Evolutionary conservation across 306 rosid species (phyloP), one percentile per base, ranked within the genome.

Genomic region (Boehmeria nivea): DNA sequence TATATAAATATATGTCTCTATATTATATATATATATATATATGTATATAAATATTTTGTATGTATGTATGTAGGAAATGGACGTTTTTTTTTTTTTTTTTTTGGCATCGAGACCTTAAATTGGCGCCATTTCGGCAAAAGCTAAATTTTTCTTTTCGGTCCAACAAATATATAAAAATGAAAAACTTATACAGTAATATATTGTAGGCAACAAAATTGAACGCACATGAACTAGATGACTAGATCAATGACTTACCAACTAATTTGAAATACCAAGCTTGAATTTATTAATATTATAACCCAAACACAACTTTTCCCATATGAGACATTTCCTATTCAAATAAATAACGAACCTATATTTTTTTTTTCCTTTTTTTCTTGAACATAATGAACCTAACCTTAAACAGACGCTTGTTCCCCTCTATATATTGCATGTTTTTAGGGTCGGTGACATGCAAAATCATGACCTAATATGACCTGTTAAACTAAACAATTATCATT

Each of bases 61-160:
- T n/a, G n/a, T n/a, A n/a, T n/a, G n/a, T n/a, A n/a, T n/a, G n/a
- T n/a, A n/a, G n/a, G n/a, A n/a, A n/a, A n/a, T 39, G 20, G 26
- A 27, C 20, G 14, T 55, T 24, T 67, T 46, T 58, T 57, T 66
- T 68, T 54, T 12, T 49, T 25, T 68, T 44, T 62, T 57, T 66
- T 72, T 48, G 56, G 75, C 76, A 76, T 81, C 75, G 85, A 81
- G 79, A 73, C 87, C 85, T 66, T 63, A 65, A 78, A 75, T 78
- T 70, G n/a, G 24, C 71, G 61, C 73, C 43, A 12, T 10, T 42
- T 62, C 67, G 60, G 64, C 45, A 54, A 64, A 59, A 40, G 63
- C 66, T 68, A 55, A 34, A 47, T 17, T 40, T 66, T 23, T n/a
- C 40, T 40, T 66, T 23, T n/a, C 40, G 55, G 54, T 62, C 66